Conservation (phyloP, 345 rosid genomes). For the Sisymbrium irio region DNA sequence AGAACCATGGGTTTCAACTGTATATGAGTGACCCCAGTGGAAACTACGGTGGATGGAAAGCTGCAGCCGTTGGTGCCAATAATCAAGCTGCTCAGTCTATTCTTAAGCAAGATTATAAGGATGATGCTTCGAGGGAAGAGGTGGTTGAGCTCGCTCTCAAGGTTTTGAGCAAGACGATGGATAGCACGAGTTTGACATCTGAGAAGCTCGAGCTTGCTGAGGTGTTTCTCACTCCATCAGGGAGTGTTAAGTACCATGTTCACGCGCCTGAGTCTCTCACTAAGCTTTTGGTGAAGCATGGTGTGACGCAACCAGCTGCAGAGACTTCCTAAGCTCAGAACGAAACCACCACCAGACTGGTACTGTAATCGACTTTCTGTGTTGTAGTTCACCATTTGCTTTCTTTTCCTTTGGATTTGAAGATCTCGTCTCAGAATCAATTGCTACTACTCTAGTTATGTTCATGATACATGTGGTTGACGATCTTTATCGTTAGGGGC, state of each 20-base stretch:
- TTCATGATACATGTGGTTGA: not conserved
- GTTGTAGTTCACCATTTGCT: slow-evolving; percentile 7
- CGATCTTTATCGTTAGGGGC: not conserved
- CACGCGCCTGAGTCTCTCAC: slow-evolving; percentile 65
- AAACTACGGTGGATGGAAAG: slow-evolving; percentile 90
- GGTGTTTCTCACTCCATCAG: slow-evolving; percentile 66
- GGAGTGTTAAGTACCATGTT: slow-evolving; percentile 81
- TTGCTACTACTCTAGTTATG: not conserved
- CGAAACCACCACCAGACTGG: not conserved
- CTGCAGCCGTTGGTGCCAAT: slow-evolving; percentile 85
- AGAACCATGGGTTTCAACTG: slow-evolving; percentile 76
- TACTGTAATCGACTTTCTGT: not conserved
- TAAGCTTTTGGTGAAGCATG: slow-evolving; percentile 44
- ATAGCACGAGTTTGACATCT: slow-evolving; percentile 84
- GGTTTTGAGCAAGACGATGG: slow-evolving; percentile 94
- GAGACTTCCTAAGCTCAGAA: slow-evolving; percentile 7
- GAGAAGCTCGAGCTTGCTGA: slow-evolving; percentile 90
- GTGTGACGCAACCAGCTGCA: slow-evolving; percentile 17
- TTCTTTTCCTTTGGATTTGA: not conserved
- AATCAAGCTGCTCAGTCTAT: slow-evolving; percentile 94
- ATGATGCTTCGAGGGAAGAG: slow-evolving; percentile 46
- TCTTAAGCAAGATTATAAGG: slow-evolving; percentile 36
- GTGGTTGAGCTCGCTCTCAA: slow-evolving; percentile 80
- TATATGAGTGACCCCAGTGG: slow-evolving; percentile 96
- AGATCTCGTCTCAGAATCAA: not conserved